Conservation (phyloP, 1,284 basidiomycete species). For the Earliella scabrosa region DNA sequence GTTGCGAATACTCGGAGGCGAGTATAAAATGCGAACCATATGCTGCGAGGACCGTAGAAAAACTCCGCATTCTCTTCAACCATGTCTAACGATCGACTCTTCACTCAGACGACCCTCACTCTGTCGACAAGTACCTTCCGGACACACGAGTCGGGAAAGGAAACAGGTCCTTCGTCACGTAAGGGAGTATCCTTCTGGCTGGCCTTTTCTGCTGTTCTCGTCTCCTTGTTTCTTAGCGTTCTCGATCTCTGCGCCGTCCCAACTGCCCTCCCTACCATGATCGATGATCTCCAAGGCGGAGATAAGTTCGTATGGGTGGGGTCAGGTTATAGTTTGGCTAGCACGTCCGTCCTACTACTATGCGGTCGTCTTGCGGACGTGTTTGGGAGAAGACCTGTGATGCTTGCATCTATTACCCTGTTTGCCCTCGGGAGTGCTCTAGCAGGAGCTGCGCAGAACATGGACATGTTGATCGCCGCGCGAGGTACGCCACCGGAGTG, state of each 20-base stretch:
- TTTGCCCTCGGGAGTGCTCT: conserved; percentile 37
- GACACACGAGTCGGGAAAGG: too few species aligned
- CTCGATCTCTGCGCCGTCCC: conserved; percentile 30
- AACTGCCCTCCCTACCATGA: conserved; percentile 33
- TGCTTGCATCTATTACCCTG: conserved; percentile 24
- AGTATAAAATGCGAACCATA: too few species aligned
- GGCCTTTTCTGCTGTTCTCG: conserved; percentile 25
- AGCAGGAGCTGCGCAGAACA: conserved; percentile 45
- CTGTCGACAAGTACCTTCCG: too few species aligned
- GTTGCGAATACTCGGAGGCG: too few species aligned
- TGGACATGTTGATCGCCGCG: conserved; percentile 47
- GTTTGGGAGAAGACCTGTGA: conserved; percentile 31
- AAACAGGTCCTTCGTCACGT: not conserved
- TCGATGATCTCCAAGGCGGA: conserved; percentile 28
- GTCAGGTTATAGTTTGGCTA: conserved; percentile 29
- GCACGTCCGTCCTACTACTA: conserved; percentile 31
- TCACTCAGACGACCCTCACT: too few species aligned
- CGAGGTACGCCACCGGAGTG: conserved; percentile 7
- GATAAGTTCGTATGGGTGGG: conserved; percentile 34
- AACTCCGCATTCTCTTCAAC: too few species aligned
- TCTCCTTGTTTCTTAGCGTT: conserved; percentile 29
- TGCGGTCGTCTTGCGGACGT: conserved; percentile 30
- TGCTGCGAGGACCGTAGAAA: too few species aligned
- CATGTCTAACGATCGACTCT: too few species aligned
- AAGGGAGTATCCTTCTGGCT: conserved; percentile 29